These are phyloP conservation scores for Cylindrotheca fusiformis DNA, from an alignment of 108 stramenopile species.

Conservation along the genomic window DNA sequence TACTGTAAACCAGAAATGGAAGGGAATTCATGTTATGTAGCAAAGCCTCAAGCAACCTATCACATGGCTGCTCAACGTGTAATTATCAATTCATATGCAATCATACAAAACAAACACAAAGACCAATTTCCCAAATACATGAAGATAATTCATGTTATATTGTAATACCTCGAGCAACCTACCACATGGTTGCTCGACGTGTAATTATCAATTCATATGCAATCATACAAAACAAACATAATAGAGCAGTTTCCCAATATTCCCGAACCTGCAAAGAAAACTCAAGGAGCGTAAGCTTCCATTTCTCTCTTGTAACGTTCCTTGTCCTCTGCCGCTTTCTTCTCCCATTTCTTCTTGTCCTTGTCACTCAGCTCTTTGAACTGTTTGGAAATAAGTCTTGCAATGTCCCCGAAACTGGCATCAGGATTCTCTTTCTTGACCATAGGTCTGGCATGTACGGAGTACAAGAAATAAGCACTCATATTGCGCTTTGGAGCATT, in stretches of 20 bases:
- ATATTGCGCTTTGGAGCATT: conserved; percentile 77
- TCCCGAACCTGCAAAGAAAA: neutral
- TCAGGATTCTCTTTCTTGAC: conserved; percentile 77
- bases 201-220: no score
- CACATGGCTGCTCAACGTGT: no score
- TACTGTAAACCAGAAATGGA: no score
- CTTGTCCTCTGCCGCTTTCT: conserved; percentile 72
- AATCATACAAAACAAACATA: no score
- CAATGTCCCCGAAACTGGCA: conserved; percentile 70
- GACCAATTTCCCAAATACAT: no score
- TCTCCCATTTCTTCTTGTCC: conserved; percentile 68
- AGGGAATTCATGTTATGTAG: no score
- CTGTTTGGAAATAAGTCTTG: conserved; percentile 64
- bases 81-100: no score
- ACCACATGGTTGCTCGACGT: no score
- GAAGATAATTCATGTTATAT: no score
- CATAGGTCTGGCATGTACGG: conserved; percentile 53
- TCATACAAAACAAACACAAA: no score
- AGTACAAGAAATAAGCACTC: conserved; percentile 86
- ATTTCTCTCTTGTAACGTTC: conserved; percentile 61
- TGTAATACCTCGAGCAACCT: no score
- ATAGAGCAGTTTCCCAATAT: neutral
- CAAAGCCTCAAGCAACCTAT: no score
- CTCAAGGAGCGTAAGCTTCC: conserved; percentile 39
- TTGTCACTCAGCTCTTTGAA: conserved; percentile 70